Conservation (phyloP, 345 rosid genomes). For the Carallia brachiata region DNA sequence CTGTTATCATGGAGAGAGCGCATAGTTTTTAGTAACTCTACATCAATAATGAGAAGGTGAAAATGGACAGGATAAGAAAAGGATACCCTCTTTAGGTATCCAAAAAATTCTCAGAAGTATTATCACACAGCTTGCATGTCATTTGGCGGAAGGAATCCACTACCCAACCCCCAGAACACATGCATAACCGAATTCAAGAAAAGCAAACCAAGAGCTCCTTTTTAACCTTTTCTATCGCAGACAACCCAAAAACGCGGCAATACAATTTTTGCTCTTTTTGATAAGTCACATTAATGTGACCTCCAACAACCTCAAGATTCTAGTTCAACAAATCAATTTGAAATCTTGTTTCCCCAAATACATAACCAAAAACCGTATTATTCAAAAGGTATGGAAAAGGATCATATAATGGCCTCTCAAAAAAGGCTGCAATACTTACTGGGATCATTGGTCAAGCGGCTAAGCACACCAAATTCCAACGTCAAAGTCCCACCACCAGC, state of each 20-base stretch:
- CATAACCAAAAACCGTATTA: constrained; percentile 1
- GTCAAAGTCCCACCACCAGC: constrained; percentile 99
- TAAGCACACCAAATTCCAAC: constrained; percentile 90
- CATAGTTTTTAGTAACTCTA: background rate
- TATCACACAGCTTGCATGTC: no score
- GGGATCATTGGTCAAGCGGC: constrained; percentile 91
- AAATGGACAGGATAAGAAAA: background rate
- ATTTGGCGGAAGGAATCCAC: no score
- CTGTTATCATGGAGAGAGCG: constrained; percentile 37
- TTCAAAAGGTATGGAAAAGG: background rate
- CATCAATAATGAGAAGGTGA: background rate
- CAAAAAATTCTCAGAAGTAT: no score
- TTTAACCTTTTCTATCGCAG: no score
- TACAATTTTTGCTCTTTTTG: no score
- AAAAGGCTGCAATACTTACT: constrained; percentile 41
- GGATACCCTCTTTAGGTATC: background rate
- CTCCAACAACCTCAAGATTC: background rate
- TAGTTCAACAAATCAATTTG: background rate
- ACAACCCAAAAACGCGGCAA: no score
- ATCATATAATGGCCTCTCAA: background rate
- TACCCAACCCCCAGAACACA: no score
- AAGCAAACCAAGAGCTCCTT: no score
- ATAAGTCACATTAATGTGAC: no score
- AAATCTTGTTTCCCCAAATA: background rate
- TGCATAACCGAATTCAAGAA: no score